Evolutionary conservation across 2,329 filamentous ascomycete species (phyloP), one percentile per base, ranked within the genome.

Genomic region (Cladosporium sp.): DNA sequence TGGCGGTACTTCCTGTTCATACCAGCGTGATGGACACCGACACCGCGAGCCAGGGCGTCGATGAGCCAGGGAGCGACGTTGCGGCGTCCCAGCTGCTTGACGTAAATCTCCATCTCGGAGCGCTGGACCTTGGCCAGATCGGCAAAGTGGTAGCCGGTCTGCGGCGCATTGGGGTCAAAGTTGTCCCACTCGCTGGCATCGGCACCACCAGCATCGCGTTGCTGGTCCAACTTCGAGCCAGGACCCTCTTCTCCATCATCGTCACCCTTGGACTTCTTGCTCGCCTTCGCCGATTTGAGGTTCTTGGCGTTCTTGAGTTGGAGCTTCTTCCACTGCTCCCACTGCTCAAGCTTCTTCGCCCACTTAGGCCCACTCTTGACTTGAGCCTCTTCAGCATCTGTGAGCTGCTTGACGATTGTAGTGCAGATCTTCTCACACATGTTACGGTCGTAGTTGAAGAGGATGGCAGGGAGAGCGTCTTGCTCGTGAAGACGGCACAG

Each of bases 1-100:
- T 92, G 90, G 43, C 91, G 86, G 73, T 93, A 93, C 67, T 86
- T 86, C 58, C 89, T 83, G 73, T 93, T 93, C 88, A 93, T 87
- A 77, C 91, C 91, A 21, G 90, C 85, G 73, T 94, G 91, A 77
- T 94, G 91, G 7, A 93, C 86, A 34, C 89, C 91, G 21, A 94
- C 81, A 23, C 91, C 91, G 64, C 91, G 82, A 65, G 80, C 80
- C 1, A 94, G 80, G 2, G 87, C 86, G 11, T 84, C 78, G 23
- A 91, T 81, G 10, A 93, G 75, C 68, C 81, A 81, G 13, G 81
- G 78, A 0, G 79, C 74, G 23, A 89, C 79, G 16, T 80, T 78
- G 58, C 84, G 84, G 54, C 77, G 76, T n/a, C 79, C 76, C 5
- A 91, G 78, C 30, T 85, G 79, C 18, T 77, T 71, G 18, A 88